These are phyloP conservation scores for Russula sp. DNA, from an alignment of 768 basidiomycete species.

Conservation along the genomic window DNA sequence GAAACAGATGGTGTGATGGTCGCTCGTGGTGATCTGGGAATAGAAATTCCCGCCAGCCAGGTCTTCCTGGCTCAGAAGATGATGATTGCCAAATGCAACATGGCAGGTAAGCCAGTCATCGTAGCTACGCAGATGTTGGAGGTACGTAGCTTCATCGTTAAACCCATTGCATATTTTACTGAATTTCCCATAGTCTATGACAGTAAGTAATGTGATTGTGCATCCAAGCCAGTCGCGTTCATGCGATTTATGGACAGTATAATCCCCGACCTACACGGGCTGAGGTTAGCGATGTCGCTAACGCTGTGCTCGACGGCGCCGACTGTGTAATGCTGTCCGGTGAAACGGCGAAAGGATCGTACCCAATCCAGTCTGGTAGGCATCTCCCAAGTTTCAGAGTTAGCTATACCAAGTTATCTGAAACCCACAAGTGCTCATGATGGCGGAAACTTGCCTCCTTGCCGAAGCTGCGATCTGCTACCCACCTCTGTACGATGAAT, in stretches of 20 bases:
- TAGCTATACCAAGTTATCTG: background rate
- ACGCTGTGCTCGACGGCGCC: constrained; percentile 96
- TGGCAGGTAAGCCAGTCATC: constrained; percentile 95
- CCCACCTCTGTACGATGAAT: constrained; percentile 86
- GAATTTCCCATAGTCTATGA: constrained; percentile 69
- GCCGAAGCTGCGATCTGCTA: constrained; percentile 96
- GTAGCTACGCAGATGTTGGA: constrained; percentile 99
- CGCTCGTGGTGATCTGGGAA: constrained; percentile 97
- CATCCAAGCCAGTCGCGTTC: background rate
- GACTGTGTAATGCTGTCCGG: constrained; percentile 99
- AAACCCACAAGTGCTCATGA: constrained; percentile 74
- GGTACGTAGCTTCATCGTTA: constrained; percentile 34
- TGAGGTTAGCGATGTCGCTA: constrained; percentile 98
- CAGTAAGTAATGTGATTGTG: constrained; percentile 40
- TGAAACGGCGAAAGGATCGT: constrained; percentile 96
- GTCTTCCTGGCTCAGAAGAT: constrained; percentile 99
- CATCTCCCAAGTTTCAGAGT: background rate
- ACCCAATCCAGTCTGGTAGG: constrained; percentile 91
- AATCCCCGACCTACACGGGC: constrained; percentile 99
- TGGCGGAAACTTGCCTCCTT: constrained; percentile 98
- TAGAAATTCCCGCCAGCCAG: constrained; percentile 98
- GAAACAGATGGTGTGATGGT: constrained; percentile 99
- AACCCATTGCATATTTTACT: constrained; percentile 14
- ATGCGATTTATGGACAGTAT: constrained; percentile 46
- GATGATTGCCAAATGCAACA: constrained; percentile 99